Evolutionary conservation across 495 filamentous ascomycete species (phyloP).

Genomic region (Astrocystis sublimbata): DNA sequence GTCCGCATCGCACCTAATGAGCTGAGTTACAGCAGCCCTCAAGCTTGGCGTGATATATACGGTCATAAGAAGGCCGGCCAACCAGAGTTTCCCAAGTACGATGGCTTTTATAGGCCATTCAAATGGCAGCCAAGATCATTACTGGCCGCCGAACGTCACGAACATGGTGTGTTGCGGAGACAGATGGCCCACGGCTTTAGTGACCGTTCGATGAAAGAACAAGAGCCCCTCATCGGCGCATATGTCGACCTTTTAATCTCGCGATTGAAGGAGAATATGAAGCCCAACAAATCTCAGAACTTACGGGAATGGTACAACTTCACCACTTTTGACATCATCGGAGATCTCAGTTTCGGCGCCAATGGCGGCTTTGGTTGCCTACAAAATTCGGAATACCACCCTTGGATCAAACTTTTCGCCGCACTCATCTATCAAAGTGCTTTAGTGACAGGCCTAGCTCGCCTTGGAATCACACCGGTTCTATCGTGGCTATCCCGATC

Average conservation of each 20-base stretch:
- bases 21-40: conserved; percentile 50
- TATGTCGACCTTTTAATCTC: conserved; percentile 49
- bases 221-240: conserved; percentile 47
- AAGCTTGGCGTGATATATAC: conserved; percentile 57
- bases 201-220: conserved; percentile 45
- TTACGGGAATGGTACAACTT: conserved; percentile 49
- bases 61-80: conserved; percentile 33
- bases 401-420: conserved; percentile 52
- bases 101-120: conserved; percentile 16
- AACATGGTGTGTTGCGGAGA: conserved; percentile 37
- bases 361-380: conserved; percentile 53
- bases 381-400: conserved; percentile 47
- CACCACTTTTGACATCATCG: conserved; percentile 64
- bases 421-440: conserved; percentile 34
- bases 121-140: conserved; percentile 15
- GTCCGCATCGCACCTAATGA: conserved; percentile 55
- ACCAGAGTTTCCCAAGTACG: conserved; percentile 24
- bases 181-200: conserved; percentile 51
- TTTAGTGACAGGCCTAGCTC: conserved; percentile 23
- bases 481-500: conserved; percentile 1
- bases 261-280: conserved; percentile 18
- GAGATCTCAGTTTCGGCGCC: conserved; percentile 61
- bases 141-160: conserved; percentile 10
- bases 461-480: conserved; percentile 11
- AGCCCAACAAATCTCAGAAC: neutral